Evolutionary conservation across 768 basidiomycete genomes (phyloP).

Genomic region (Cantharellus cinnabarinus): DNA sequence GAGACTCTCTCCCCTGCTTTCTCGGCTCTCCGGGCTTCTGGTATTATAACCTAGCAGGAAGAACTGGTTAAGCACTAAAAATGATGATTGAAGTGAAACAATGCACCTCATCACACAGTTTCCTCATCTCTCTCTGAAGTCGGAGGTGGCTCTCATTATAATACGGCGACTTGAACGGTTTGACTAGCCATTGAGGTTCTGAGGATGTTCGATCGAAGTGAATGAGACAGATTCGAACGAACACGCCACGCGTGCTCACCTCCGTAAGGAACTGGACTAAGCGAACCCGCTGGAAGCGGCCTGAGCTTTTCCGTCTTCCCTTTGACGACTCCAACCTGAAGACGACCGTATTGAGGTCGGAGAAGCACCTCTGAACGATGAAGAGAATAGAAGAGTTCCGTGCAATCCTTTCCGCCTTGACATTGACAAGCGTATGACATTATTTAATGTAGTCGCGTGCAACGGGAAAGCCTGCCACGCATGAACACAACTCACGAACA

Average conservation of each 20-base stretch:
- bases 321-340: slow-evolving; percentile 41
- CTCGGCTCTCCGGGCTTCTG: slow-evolving; percentile 62
- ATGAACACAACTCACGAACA: slow-evolving; percentile 30
- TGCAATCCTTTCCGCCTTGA: slow-evolving; percentile 58
- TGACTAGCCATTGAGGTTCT: slow-evolving; percentile 60
- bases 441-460: background rate
- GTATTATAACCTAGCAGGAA: slow-evolving; percentile 19
- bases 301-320: slow-evolving; percentile 38
- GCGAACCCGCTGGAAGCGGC: slow-evolving; percentile 33
- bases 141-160: slow-evolving; percentile 49
- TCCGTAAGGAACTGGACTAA: slow-evolving; percentile 59
- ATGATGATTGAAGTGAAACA: background rate
- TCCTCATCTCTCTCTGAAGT: slow-evolving; percentile 58
- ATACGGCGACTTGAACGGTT: slow-evolving; percentile 44
- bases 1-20: slow-evolving; percentile 72
- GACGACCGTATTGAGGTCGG: slow-evolving; percentile 48
- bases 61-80: background rate
- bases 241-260: no score
- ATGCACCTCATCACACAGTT: slow-evolving; percentile 51
- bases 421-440: background rate
- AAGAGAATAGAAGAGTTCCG: slow-evolving; percentile 64
- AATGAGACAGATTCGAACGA: background rate
- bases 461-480: background rate
- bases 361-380: slow-evolving; percentile 65
- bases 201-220: slow-evolving; percentile 9